phyloP scores from a whole-genome alignment of 202 grass and related monocot species.

The Schoenoplectus tabernaemontani region DNA sequence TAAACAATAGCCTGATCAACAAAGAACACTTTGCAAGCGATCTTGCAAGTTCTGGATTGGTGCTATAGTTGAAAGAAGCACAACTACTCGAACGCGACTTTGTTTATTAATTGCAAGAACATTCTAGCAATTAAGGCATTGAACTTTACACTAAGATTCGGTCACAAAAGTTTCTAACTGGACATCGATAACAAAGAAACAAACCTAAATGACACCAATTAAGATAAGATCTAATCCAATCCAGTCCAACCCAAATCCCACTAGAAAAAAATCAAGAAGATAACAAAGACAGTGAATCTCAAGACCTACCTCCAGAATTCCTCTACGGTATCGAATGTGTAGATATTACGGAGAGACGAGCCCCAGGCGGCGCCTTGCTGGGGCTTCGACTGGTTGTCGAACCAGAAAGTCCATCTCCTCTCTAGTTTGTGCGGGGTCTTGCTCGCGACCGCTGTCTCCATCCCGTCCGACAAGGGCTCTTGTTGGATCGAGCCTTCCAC shows the following conservation, averaged over 20 bases:
- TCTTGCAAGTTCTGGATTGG: background rate
- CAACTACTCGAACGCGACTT: background rate
- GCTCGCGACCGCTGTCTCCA: background rate
- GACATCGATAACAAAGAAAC: background rate
- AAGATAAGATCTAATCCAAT: conserved; percentile 32
- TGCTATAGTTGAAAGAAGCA: background rate
- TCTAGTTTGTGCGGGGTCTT: conserved; percentile 59
- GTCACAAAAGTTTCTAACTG: background rate
- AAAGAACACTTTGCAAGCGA: background rate
- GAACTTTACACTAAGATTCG: background rate
- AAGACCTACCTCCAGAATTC: conserved; percentile 81
- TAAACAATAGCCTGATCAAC: background rate
- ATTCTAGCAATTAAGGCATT: background rate
- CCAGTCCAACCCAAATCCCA: conserved; percentile 26
- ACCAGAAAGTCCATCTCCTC: conserved; percentile 95
- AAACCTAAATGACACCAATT: background rate
- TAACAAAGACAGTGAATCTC: background rate
- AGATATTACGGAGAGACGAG: conserved; percentile 65
- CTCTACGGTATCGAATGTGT: conserved; percentile 95
- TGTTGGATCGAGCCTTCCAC: background rate
- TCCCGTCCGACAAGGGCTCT: background rate
- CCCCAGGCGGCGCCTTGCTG: conserved; percentile 96
- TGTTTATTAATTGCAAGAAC: background rate
- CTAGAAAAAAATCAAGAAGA: background rate
- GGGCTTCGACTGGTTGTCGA: conserved; percentile 85